These are phyloP conservation scores for Gonium pectorale DNA, from an alignment of 139 green algal species.

Conservation along the genomic window DNA sequence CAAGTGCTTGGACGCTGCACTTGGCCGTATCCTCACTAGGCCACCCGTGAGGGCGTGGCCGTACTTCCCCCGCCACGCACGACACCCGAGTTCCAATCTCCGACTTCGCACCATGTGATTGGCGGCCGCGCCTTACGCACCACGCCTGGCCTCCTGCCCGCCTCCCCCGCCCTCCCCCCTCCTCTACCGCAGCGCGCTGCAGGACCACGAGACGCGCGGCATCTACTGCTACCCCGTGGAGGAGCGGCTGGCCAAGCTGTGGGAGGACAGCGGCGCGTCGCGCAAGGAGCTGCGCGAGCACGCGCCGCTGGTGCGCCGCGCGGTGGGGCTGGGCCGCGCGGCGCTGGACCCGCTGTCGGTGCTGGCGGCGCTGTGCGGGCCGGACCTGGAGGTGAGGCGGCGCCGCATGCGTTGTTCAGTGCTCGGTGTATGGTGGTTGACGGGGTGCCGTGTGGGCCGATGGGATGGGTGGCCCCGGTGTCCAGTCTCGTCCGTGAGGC, in stretches of 20 bases:
- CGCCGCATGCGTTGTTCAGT: no score
- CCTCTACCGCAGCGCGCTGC: slow-evolving; percentile 30
- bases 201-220: slow-evolving; percentile 64
- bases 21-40: no score
- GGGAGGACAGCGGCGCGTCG: slow-evolving; percentile 77
- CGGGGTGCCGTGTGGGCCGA: no score
- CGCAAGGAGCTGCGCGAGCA: slow-evolving; percentile 73
- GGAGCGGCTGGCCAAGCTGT: slow-evolving; percentile 83
- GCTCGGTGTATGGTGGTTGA: no score
- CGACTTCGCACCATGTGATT: no score
- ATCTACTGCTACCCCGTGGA: slow-evolving; percentile 75
- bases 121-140: neutral
- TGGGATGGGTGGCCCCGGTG: no score
- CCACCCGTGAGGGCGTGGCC: no score
- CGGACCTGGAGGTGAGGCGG: slow-evolving; percentile 65
- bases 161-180: neutral
- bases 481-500: no score
- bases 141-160: no score
- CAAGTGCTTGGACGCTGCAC: no score
- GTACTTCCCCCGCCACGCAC: no score
- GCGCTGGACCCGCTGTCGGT: slow-evolving; percentile 89
- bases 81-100: no score
- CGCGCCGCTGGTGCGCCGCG: slow-evolving; percentile 77
- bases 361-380: slow-evolving; percentile 81
- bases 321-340: slow-evolving; percentile 84